Evolutionary conservation across 1,284 basidiomycete species (phyloP).

Genomic region (Ustilago esculenta): DNA sequence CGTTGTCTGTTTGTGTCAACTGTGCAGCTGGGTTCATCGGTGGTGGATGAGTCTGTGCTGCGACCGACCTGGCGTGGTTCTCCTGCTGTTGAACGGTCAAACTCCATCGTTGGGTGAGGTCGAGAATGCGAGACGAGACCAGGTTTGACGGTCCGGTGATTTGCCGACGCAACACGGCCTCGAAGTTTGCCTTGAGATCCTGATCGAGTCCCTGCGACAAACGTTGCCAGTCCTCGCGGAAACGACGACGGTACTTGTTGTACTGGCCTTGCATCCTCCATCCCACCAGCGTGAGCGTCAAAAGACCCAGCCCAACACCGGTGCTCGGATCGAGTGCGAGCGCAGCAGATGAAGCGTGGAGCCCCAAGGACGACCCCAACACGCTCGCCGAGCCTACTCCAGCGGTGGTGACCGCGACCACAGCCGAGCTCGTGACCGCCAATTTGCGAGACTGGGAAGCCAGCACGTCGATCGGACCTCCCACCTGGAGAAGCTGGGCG

Average conservation of each 20-base stretch:
- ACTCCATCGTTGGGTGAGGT: conserved; percentile 9
- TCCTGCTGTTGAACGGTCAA: conserved; percentile 10
- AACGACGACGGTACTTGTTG: conserved; percentile 58
- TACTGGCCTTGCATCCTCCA: conserved; percentile 67
- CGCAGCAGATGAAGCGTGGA: conserved; percentile 31
- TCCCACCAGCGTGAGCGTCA: conserved; percentile 57
- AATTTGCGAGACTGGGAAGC: conserved; percentile 43
- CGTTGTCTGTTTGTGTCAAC: not conserved
- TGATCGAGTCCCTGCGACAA: conserved; percentile 51
- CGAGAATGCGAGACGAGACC: conserved; percentile 17
- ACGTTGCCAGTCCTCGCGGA: conserved; percentile 64
- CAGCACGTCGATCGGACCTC: conserved; percentile 51
- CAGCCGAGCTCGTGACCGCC: conserved; percentile 34
- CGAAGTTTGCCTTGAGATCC: conserved; percentile 44
- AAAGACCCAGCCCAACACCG: conserved; percentile 53
- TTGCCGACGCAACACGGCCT: conserved; percentile 13
- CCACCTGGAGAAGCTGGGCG: conserved; percentile 41
- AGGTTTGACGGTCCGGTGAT: conserved; percentile 22
- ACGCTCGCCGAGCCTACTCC: conserved; percentile 39
- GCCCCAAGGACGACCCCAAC: conserved; percentile 33
- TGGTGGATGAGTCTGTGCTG: not conserved
- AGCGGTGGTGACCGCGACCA: conserved; percentile 34
- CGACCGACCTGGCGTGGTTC: conserved; percentile 1
- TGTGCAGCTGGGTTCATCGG: not conserved
- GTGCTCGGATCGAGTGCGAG: conserved; percentile 58